phyloP scores from a whole-genome alignment of 148 eudicot genomes.

The Vaccinium darrowii region DNA sequence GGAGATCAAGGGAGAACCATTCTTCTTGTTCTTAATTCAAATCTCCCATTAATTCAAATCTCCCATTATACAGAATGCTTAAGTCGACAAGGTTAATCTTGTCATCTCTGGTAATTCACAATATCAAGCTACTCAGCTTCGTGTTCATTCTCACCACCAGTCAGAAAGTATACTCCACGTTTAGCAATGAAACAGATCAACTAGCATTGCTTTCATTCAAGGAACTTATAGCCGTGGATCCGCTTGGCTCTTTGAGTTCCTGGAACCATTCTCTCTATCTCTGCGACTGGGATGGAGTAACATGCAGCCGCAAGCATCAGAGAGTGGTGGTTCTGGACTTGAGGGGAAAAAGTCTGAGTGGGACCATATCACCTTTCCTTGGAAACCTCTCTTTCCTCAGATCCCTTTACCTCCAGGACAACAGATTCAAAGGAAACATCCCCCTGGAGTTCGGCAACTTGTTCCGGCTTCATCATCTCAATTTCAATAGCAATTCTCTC shows the following conservation, averaged over 20 bases:
- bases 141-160: too few relatives aligned
- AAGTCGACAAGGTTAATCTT: too few relatives aligned
- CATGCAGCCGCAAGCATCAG: neutral
- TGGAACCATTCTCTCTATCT: neutral
- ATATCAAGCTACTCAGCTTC: neutral
- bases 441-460: neutral
- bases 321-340: conserved; percentile 4
- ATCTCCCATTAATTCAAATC: too few relatives aligned
- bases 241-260: neutral
- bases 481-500: neutral
- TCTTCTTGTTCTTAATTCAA: too few relatives aligned
- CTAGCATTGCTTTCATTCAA: neutral
- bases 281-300: conserved; percentile 10
- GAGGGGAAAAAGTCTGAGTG: neutral
- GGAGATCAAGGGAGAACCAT: too few relatives aligned
- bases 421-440: neutral
- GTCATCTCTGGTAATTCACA: too few relatives aligned
- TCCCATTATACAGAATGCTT: too few relatives aligned
- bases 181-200: neutral
- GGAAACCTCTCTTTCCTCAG: neutral
- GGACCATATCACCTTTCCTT: neutral
- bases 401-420: neutral
- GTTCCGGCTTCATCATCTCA: neutral
- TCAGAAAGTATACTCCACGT: neutral
- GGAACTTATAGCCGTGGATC: neutral